These are phyloP conservation scores for Penicillium hordei DNA, from an alignment of 2,329 filamentous ascomycete genomes.

Conservation along the genomic window DNA sequence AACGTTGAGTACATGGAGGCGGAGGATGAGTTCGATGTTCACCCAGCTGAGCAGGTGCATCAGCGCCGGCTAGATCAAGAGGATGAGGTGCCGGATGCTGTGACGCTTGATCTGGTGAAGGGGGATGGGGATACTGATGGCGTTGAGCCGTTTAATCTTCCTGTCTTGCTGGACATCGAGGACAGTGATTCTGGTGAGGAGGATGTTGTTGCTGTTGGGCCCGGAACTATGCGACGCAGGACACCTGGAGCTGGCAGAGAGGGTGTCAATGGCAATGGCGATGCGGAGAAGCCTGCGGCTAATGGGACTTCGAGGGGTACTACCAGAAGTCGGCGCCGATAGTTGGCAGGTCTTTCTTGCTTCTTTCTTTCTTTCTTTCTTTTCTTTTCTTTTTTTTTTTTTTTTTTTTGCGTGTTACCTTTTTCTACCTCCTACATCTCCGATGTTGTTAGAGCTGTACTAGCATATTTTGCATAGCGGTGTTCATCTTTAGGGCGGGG, in stretches of 20 bases:
- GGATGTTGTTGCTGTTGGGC: conserved; percentile 67
- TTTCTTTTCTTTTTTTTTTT: too few relatives aligned
- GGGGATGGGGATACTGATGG: conserved; percentile 56
- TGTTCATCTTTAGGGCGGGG: background rate
- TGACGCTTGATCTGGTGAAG: conserved; percentile 70
- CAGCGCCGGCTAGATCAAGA: conserved; percentile 86
- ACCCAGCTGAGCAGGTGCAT: conserved; percentile 90
- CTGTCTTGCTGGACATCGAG: conserved; percentile 86
- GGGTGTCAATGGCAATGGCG: conserved; percentile 43
- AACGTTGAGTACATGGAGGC: conserved; percentile 95
- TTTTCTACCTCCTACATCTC: background rate
- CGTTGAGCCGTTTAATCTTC: conserved; percentile 75
- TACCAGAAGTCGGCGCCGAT: conserved; percentile 35
- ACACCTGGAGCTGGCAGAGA: conserved; percentile 74
- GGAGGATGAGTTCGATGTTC: conserved; percentile 98
- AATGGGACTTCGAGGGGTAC: conserved; percentile 23
- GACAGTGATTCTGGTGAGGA: conserved; percentile 97
- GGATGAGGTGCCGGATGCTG: conserved; percentile 88
- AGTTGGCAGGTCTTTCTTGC: background rate
- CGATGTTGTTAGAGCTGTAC: background rate
- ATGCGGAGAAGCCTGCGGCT: conserved; percentile 31
- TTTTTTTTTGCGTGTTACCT: background rate
- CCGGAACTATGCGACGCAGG: conserved; percentile 82
- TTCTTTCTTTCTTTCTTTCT: background rate
- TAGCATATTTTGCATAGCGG: background rate